Evolutionary conservation across 2,329 filamentous ascomycete species (phyloP).

Genomic region (Myriosclerotinia curreyana): DNA sequence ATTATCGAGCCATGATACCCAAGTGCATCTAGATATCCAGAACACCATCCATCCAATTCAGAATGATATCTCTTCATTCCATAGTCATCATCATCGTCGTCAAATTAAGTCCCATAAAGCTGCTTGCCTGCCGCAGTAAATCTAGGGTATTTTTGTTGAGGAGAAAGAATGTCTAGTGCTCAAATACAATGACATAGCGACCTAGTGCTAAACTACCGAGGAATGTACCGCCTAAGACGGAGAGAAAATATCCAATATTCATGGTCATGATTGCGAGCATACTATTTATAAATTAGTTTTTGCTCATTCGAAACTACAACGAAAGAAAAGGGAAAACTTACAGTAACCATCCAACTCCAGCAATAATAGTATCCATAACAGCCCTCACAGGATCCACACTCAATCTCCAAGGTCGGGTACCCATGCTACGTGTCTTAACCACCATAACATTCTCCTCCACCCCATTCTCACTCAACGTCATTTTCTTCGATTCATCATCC

Average conservation of each 20-base stretch:
- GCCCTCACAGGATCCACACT: conserved; percentile 76
- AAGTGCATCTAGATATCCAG: background rate
- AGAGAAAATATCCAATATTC: conserved; percentile 82
- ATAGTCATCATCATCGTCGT: background rate
- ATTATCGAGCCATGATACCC: conserved; percentile 13
- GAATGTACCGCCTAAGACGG: conserved; percentile 75
- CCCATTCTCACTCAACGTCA: conserved; percentile 70
- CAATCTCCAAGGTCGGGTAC: conserved; percentile 71
- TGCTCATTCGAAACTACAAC: conserved; percentile 20
- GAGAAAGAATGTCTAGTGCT: conserved; percentile 26
- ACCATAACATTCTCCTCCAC: conserved; percentile 78
- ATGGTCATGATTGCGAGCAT: conserved; percentile 93
- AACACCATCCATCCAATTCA: background rate
- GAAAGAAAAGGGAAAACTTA: conserved; percentile 50
- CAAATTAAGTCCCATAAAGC: conserved; percentile 12
- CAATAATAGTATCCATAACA: conserved; percentile 64
- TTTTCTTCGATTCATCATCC: conserved; percentile 57
- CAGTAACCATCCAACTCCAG: conserved; percentile 82
- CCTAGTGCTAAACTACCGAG: conserved; percentile 68
- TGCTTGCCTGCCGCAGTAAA: conserved; percentile 23
- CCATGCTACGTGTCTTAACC: conserved; percentile 55
- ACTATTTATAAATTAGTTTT: conserved; percentile 45
- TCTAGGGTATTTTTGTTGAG: background rate
- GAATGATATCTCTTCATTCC: background rate
- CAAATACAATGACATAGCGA: conserved; percentile 31